Evolutionary conservation across 345 rosid genomes (phyloP).

Genomic region (Aegle marmelos): DNA sequence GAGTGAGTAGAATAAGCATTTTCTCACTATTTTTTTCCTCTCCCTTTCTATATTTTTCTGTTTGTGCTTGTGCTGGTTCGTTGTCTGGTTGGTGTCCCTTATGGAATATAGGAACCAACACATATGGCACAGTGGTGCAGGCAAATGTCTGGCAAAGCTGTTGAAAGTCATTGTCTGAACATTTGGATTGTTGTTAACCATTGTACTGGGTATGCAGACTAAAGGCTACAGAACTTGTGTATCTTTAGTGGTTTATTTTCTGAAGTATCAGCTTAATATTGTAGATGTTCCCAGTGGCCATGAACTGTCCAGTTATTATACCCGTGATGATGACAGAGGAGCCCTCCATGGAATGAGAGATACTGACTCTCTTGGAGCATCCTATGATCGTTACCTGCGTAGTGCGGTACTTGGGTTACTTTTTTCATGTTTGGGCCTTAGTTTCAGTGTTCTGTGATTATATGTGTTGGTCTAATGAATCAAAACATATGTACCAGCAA

Average conservation of each 20-base stretch:
- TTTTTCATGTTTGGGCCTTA: not conserved
- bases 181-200: not conserved
- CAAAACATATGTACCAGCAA: slow-evolving; percentile 34
- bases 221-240: not conserved
- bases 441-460: not conserved
- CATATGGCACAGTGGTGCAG: not conserved
- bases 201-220: not conserved
- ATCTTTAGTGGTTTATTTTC: slow-evolving; percentile 6
- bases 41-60: no score
- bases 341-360: slow-evolving; percentile 41
- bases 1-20: not conserved
- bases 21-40: not conserved
- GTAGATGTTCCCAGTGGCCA: slow-evolving; percentile 39
- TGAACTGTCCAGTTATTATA: slow-evolving; percentile 40
- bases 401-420: slow-evolving; percentile 32
- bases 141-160: not conserved
- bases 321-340: slow-evolving; percentile 55
- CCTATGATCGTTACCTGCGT: slow-evolving; percentile 61
- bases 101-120: not conserved
- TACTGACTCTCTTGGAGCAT: slow-evolving; percentile 52
- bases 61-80: not conserved
- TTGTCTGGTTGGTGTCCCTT: not conserved
- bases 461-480: slow-evolving; percentile 4
- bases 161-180: not conserved
- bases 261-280: slow-evolving; percentile 23